Percentiles rank a stretch among this genome's conserved stretches.
Evolutionary conservation across 169 alveolate genomes (phyloP).

Genomic region (Plasmodium berghei): DNA sequence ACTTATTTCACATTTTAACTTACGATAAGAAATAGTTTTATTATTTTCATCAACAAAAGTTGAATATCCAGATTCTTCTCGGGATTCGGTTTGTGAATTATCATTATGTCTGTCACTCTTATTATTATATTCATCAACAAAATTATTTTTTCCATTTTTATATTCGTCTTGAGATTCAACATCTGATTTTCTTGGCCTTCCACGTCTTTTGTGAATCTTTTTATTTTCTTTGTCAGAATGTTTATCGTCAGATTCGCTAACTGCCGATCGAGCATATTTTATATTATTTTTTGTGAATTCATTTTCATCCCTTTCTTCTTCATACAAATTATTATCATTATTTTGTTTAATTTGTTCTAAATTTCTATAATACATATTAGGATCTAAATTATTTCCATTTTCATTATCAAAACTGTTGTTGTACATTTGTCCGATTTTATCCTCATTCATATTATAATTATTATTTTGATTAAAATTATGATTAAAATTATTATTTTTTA

Average conservation of each 20-base stretch:
- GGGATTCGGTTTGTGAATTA: slow-evolving; percentile 10
- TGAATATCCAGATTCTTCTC: slow-evolving; percentile 37
- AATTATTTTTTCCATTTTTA: slow-evolving; percentile 16
- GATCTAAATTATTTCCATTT: slow-evolving; percentile 3
- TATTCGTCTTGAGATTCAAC: slow-evolving; percentile 10
- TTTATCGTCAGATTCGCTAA: slow-evolving; percentile 46
- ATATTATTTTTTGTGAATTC: slow-evolving; percentile 13
- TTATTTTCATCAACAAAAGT: slow-evolving; percentile 67
- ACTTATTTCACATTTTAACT: not conserved
- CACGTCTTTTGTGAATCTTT: slow-evolving; percentile 29
- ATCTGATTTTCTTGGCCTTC: slow-evolving; percentile 64
- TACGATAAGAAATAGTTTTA: slow-evolving; percentile 61
- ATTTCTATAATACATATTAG: slow-evolving; percentile 27
- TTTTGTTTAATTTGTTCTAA: slow-evolving; percentile 29
- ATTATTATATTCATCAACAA: not conserved
- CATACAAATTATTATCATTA: slow-evolving; percentile 29
- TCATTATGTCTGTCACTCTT: not conserved
- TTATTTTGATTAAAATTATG: no score
- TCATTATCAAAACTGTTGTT: slow-evolving; percentile 28
- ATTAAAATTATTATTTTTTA: not conserved
- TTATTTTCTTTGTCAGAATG: slow-evolving; percentile 34
- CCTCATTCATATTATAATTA: not conserved
- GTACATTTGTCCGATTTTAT: not conserved
- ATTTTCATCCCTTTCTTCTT: slow-evolving; percentile 38
- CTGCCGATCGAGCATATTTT: slow-evolving; percentile 31